phyloP scores from a whole-genome alignment of 75 land plant genomes.

The Picea glauca region DNA sequence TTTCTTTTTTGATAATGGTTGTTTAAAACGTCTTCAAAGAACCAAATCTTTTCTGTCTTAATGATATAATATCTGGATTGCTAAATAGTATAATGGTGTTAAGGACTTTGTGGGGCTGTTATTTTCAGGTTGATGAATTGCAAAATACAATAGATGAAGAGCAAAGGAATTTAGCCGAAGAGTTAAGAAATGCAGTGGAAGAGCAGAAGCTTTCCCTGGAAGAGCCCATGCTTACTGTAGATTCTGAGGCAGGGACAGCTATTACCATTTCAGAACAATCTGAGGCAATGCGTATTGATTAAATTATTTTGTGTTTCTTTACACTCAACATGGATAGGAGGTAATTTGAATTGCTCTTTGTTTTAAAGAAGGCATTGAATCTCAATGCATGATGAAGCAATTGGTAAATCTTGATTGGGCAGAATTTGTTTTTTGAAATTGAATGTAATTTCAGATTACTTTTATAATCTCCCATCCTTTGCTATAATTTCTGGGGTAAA shows the following conservation, averaged over 20 bases:
- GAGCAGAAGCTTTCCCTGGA: conserved; percentile 43
- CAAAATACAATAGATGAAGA: conserved; percentile 96
- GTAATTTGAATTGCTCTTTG: too few species aligned
- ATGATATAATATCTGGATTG: not conserved
- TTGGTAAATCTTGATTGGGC: too few species aligned
- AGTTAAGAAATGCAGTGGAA: conserved; percentile 37
- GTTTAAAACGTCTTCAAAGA: not conserved
- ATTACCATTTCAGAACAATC: conserved; percentile 1
- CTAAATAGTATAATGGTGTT: not conserved
- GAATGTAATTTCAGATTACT: too few species aligned
- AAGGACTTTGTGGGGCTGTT: not conserved
- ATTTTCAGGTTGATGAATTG: conserved; percentile 84
- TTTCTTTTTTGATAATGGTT: not conserved
- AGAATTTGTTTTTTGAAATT: too few species aligned
- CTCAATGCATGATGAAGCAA: too few species aligned
- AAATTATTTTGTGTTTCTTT: not conserved
- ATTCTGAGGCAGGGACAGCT: conserved; percentile 2
- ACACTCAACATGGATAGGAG: too few species aligned
- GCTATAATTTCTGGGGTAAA: too few species aligned
- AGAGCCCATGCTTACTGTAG: conserved; percentile 19
- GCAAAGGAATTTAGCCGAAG: conserved; percentile 65
- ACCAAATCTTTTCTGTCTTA: not conserved
- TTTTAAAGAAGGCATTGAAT: too few species aligned
- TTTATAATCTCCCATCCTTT: too few species aligned
- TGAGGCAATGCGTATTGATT: conserved; percentile 10